A percentile compares a stretch with the other conserved stretches of the same genome.
These are phyloP conservation scores for Colletotrichum chlorophyti DNA, from an alignment of 2,329 filamentous ascomycete genomes.

Conservation along the genomic window DNA sequence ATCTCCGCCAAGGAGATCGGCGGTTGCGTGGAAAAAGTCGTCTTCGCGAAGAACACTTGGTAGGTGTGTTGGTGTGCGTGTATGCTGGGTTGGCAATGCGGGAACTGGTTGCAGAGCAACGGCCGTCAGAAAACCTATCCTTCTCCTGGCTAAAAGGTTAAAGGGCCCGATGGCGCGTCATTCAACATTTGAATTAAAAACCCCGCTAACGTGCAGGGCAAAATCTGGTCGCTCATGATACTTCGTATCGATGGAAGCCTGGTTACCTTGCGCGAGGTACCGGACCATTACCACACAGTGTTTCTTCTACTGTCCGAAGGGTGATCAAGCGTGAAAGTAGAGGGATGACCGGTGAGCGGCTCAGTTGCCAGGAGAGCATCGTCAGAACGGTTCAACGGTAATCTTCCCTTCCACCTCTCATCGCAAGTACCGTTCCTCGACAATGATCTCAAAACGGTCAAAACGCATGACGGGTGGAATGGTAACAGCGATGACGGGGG, in stretches of 20 bases:
- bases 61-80: no score
- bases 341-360: no score
- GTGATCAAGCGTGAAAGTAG: not conserved
- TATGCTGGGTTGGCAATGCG: no score
- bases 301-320: not conserved
- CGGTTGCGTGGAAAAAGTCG: no score
- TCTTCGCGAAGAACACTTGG: no score
- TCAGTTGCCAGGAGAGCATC: not conserved
- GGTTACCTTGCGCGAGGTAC: not conserved
- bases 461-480: not conserved
- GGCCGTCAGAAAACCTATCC: no score
- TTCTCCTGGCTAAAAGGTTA: not conserved
- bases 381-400: slow-evolving; percentile 11
- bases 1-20: no score
- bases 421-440: not conserved
- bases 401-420: not conserved
- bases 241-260: not conserved
- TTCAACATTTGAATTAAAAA: slow-evolving; percentile 6
- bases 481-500: not conserved
- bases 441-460: not conserved
- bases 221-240: no score
- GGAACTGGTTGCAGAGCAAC: no score
- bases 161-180: slow-evolving; percentile 13
- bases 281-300: slow-evolving; percentile 9
- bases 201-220: slow-evolving; percentile 5